These are phyloP conservation scores for cucumber (Cucumis sativus) DNA, from an alignment of 306 rosid genomes.

Conservation along the genomic window DNA sequence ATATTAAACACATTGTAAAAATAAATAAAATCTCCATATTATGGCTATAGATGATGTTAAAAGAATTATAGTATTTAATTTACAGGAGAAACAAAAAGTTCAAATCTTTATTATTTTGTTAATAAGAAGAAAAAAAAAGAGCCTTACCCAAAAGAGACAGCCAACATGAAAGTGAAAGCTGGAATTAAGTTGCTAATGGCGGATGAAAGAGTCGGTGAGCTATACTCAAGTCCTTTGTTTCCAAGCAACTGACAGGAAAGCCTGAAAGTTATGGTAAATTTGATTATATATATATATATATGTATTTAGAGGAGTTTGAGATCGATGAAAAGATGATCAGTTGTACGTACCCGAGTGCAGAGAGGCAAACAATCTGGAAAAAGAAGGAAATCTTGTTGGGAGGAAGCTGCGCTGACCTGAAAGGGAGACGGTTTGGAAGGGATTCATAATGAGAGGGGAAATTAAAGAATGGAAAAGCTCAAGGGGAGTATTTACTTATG, in stretches of 20 bases:
- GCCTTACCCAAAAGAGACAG: conserved; percentile 41
- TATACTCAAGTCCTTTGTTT: conserved; percentile 57
- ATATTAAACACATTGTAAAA: too few relatives aligned
- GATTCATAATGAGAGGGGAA: background rate
- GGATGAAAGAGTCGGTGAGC: conserved; percentile 63
- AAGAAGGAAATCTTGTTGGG: background rate
- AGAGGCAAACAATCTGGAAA: background rate
- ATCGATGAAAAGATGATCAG: too few relatives aligned
- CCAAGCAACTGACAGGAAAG: conserved; percentile 31
- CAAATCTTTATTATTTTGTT: too few relatives aligned
- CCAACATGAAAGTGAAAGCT: conserved; percentile 57
- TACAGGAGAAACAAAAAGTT: too few relatives aligned
- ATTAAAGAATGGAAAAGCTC: background rate
- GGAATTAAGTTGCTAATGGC: conserved; percentile 76
- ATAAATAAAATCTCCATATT: too few relatives aligned
- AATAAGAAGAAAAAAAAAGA: background rate
- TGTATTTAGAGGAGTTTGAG: background rate
- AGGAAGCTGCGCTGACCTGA: background rate
- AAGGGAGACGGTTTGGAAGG: too few relatives aligned
- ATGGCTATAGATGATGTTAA: too few relatives aligned
- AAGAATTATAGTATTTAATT: too few relatives aligned
- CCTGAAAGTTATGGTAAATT: background rate
- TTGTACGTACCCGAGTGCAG: background rate
- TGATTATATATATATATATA: background rate
- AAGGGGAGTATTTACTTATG: conserved; percentile 28